Evolutionary conservation across 2,329 filamentous ascomycete genomes (phyloP).

Genomic region (Microthyrium microscopicum): DNA sequence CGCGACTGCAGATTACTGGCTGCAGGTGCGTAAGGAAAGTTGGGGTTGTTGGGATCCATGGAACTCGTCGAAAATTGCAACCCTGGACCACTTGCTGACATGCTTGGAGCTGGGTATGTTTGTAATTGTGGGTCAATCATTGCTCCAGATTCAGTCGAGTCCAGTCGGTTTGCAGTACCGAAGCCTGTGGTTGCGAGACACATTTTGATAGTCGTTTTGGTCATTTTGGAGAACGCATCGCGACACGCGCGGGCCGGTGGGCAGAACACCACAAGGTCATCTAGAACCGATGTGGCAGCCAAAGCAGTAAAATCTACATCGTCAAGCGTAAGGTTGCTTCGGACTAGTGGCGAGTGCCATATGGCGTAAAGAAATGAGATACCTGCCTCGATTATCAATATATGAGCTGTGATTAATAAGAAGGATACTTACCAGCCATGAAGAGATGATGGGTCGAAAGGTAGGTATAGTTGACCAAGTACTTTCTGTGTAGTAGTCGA

Average conservation of each 20-base stretch:
- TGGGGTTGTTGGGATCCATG: not conserved
- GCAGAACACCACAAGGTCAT: slow-evolving; percentile 84
- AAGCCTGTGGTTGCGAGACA: slow-evolving; percentile 76
- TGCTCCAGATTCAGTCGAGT: not conserved
- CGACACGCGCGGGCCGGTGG: slow-evolving; percentile 87
- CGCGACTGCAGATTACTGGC: not conserved
- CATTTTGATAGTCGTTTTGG: slow-evolving; percentile 91
- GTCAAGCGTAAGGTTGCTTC: slow-evolving; percentile 74
- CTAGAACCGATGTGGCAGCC: slow-evolving; percentile 80
- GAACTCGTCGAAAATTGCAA: no score
- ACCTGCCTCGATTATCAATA: slow-evolving; percentile 22
- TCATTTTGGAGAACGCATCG: slow-evolving; percentile 88
- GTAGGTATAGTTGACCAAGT: slow-evolving; percentile 91
- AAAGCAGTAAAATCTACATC: slow-evolving; percentile 96
- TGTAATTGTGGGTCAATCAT: no score
- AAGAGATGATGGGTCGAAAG: slow-evolving; percentile 91
- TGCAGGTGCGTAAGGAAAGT: not conserved
- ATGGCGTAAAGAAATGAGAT: slow-evolving; percentile 94
- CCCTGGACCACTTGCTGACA: not conserved
- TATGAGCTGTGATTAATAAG: not conserved
- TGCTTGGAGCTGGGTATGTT: not conserved
- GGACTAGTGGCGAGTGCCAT: slow-evolving; percentile 84
- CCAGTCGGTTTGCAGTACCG: slow-evolving; percentile 27
- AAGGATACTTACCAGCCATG: slow-evolving; percentile 56
- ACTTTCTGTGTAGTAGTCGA: slow-evolving; percentile 69